Percentiles rank a stretch among this genome's conserved stretches.
Conservation (phyloP, 2,329 filamentous ascomycete genomes). For the Neonectria faginata region DNA sequence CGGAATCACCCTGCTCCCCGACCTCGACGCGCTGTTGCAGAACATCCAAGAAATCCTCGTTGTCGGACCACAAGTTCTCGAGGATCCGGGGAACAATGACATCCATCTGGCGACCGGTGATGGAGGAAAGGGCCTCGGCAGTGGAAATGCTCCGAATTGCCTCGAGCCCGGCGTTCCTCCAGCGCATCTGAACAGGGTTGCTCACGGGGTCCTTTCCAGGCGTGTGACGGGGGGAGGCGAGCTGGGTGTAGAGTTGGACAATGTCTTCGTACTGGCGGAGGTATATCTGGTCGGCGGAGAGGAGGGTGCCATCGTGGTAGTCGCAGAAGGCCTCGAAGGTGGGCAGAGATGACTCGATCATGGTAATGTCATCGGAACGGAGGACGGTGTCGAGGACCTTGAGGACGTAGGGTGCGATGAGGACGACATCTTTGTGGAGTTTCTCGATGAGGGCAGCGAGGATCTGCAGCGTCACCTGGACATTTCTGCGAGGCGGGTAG, state of each 20-base stretch:
- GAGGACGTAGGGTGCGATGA: slow-evolving; percentile 88
- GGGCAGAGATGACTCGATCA: slow-evolving; percentile 89
- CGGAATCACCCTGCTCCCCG: slow-evolving; percentile 76
- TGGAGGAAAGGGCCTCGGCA: slow-evolving; percentile 81
- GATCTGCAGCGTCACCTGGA: slow-evolving; percentile 95
- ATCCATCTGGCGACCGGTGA: slow-evolving; percentile 80
- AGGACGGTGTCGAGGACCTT: slow-evolving; percentile 87
- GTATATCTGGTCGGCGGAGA: slow-evolving; percentile 88
- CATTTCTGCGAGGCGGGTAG: slow-evolving; percentile 74
- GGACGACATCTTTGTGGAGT: slow-evolving; percentile 86
- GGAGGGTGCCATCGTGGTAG: slow-evolving; percentile 85
- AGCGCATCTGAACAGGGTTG: slow-evolving; percentile 81
- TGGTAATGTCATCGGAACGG: slow-evolving; percentile 86
- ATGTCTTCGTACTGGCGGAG: slow-evolving; percentile 85
- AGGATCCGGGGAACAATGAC: slow-evolving; percentile 86
- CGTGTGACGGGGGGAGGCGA: slow-evolving; percentile 74
- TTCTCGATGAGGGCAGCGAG: slow-evolving; percentile 93
- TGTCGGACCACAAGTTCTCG: slow-evolving; percentile 84
- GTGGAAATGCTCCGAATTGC: slow-evolving; percentile 85
- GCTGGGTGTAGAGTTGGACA: slow-evolving; percentile 81
- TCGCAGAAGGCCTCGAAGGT: slow-evolving; percentile 91
- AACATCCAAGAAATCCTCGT: slow-evolving; percentile 75
- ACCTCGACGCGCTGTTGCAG: slow-evolving; percentile 75
- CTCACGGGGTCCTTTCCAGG: slow-evolving; percentile 68
- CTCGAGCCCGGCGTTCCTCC: slow-evolving; percentile 78